A percentile compares a stretch with the other conserved stretches of the same genome.
These are phyloP conservation scores for Colletotrichum graminicola DNA, from an alignment of 2,329 filamentous ascomycete genomes.

Conservation along the genomic window DNA sequence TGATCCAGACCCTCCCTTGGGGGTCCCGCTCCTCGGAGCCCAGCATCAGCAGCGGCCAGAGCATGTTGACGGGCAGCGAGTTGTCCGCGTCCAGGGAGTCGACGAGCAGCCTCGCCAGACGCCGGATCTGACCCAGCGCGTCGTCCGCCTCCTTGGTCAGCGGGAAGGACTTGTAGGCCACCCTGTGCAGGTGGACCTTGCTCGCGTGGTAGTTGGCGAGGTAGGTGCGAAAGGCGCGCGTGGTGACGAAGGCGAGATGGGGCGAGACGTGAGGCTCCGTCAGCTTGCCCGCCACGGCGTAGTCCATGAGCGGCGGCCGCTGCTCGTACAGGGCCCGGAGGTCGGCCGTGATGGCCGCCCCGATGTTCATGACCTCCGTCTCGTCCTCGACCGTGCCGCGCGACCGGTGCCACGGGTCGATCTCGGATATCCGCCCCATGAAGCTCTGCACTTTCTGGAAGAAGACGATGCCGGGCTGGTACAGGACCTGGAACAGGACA, in stretches of 20 bases:
- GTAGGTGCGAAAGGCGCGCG: constrained; percentile 66
- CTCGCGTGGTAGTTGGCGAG: constrained; percentile 68
- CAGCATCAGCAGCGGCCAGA: constrained; percentile 69
- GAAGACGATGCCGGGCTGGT: constrained; percentile 68
- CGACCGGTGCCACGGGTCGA: constrained; percentile 68
- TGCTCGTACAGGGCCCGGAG: constrained; percentile 63
- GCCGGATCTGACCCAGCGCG: constrained; percentile 63
- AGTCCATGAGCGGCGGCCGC: constrained; percentile 67
- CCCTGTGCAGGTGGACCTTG: constrained; percentile 68
- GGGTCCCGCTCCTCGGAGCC: constrained; percentile 66
- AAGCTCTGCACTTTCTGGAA: constrained; percentile 70
- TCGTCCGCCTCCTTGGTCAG: constrained; percentile 62
- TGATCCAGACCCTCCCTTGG: constrained; percentile 64
- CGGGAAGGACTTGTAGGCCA: constrained; percentile 67
- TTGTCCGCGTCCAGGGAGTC: constrained; percentile 56
- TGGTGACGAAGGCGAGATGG: constrained; percentile 63
- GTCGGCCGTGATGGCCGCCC: constrained; percentile 63
- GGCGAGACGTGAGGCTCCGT: constrained; percentile 61
- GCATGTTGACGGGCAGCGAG: constrained; percentile 65
- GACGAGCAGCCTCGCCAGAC: constrained; percentile 59
- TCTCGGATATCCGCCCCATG: constrained; percentile 67
- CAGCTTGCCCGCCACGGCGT: constrained; percentile 65
- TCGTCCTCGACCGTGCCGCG: constrained; percentile 69
- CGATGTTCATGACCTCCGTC: constrained; percentile 68
- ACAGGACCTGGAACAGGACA: constrained; percentile 65